Evolutionary conservation across 441 rosid species (phyloP).

Genomic region (Dalechampia spathulata): DNA sequence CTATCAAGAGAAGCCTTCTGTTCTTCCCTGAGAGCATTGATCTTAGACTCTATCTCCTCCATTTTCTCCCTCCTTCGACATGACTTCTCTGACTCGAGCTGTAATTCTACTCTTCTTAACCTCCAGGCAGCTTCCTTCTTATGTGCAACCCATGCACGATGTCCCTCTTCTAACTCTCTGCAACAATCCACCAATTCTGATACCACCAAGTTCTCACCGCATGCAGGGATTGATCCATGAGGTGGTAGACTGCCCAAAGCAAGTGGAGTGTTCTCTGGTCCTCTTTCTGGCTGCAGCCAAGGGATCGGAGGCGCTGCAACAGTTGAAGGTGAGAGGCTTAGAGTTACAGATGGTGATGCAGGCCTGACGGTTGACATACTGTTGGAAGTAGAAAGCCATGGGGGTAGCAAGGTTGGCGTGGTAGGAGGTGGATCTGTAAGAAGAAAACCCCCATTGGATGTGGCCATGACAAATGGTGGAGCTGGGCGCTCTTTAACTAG

Average conservation of each 20-base stretch:
- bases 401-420: slow-evolving; percentile 46
- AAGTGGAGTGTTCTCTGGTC: slow-evolving; percentile 37
- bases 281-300: slow-evolving; percentile 78
- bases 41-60: slow-evolving; percentile 80
- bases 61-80: slow-evolving; percentile 71
- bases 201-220: slow-evolving; percentile 48
- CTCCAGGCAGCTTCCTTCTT: slow-evolving; percentile 97
- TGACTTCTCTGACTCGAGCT: slow-evolving; percentile 87
- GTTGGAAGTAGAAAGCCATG: slow-evolving; percentile 86
- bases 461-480: slow-evolving; percentile 60
- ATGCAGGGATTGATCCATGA: slow-evolving; percentile 33
- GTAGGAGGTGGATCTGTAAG: slow-evolving; percentile 45
- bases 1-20: slow-evolving; percentile 64
- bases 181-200: slow-evolving; percentile 81
- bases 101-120: slow-evolving; percentile 85
- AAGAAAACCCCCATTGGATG: slow-evolving; percentile 62
- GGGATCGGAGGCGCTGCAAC: slow-evolving; percentile 57
- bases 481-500: slow-evolving; percentile 69
- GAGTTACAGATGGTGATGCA: slow-evolving; percentile 78
- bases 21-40: slow-evolving; percentile 86
- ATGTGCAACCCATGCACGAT: slow-evolving; percentile 69
- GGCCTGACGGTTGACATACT: slow-evolving; percentile 38
- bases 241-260: slow-evolving; percentile 38
- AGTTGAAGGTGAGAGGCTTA: slow-evolving; percentile 73
- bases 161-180: slow-evolving; percentile 91